Evolutionary conservation across 805 yeast genomes (phyloP).

Genomic region (Candida insectalens): DNA sequence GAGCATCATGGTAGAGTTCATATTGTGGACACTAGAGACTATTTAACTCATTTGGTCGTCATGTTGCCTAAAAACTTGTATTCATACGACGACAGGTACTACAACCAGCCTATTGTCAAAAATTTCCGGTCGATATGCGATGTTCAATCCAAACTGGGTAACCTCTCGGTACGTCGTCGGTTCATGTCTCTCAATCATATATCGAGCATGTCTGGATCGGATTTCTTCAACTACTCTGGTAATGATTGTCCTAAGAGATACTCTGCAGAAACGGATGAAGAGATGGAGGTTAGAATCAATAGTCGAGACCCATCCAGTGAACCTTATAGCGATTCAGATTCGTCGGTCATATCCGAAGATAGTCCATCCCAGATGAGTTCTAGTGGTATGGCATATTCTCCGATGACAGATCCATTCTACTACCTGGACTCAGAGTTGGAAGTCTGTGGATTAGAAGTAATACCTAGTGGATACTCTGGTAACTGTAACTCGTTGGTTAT

Average conservation of each 20-base stretch:
- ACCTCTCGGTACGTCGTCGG: background rate
- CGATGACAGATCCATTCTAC: conserved; percentile 11
- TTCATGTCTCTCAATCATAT: conserved; percentile 1
- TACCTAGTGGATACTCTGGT: conserved; percentile 25
- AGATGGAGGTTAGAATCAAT: background rate
- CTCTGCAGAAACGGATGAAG: conserved; percentile 1
- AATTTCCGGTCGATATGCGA: conserved; percentile 21
- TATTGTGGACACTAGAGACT: conserved; percentile 67
- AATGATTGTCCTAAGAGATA: conserved; percentile 3
- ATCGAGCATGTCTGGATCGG: background rate
- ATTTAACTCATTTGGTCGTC: conserved; percentile 66
- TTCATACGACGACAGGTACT: conserved; percentile 9
- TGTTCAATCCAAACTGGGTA: conserved; percentile 1
- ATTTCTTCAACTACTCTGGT: conserved; percentile 2
- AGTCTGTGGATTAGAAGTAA: conserved; percentile 47
- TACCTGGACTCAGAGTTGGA: conserved; percentile 26
- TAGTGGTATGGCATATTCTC: conserved; percentile 1
- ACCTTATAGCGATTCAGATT: background rate
- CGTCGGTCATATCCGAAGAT: background rate
- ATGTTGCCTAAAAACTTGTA: conserved; percentile 39
- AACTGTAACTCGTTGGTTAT: conserved; percentile 40
- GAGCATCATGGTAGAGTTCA: conserved; percentile 89
- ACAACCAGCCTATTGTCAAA: conserved; percentile 20
- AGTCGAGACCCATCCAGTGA: conserved; percentile 1
- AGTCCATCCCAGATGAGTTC: background rate